phyloP scores from a whole-genome alignment of 2,329 filamentous ascomycete genomes.

The Aspergillus cejpii region DNA sequence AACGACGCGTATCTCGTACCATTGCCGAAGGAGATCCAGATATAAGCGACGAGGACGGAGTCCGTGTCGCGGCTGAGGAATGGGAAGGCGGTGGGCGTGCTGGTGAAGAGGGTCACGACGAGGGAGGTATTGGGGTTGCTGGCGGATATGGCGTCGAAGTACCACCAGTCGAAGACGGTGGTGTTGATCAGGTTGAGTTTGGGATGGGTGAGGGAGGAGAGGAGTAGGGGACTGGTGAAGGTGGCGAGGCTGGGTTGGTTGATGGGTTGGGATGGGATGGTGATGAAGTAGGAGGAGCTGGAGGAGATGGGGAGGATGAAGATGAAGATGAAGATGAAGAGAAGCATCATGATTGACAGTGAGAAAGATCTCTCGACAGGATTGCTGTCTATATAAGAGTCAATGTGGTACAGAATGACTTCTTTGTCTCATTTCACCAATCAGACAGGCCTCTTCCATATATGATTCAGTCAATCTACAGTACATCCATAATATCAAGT shows the following conservation, averaged over 20 bases:
- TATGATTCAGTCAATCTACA: no score
- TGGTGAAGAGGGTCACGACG: slow-evolving; percentile 30
- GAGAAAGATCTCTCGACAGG: no score
- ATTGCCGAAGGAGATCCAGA: slow-evolving; percentile 25
- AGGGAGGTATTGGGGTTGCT: slow-evolving; percentile 22
- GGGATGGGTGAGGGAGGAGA: slow-evolving; percentile 22
- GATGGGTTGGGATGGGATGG: slow-evolving; percentile 1
- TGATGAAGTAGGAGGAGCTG: background rate
- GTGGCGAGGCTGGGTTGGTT: slow-evolving; percentile 1
- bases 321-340: background rate
- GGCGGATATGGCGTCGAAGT: slow-evolving; percentile 35
- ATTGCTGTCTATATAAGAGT: no score
- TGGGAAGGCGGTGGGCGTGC: slow-evolving; percentile 32
- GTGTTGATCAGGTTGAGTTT: slow-evolving; percentile 23
- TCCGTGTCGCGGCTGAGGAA: slow-evolving; percentile 18
- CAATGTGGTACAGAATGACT: no score
- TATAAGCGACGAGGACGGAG: slow-evolving; percentile 20
- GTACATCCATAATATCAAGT: no score
- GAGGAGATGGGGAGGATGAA: background rate
- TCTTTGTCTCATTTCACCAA: no score
- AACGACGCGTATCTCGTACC: slow-evolving; percentile 1
- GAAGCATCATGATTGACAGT: background rate
- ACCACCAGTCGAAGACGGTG: slow-evolving; percentile 38
- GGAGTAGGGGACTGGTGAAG: background rate
- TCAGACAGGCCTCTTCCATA: no score